Base-by-base conservation (phyloP, 768 basidiomycete genomes). In the Amanita thiersii region DNA sequence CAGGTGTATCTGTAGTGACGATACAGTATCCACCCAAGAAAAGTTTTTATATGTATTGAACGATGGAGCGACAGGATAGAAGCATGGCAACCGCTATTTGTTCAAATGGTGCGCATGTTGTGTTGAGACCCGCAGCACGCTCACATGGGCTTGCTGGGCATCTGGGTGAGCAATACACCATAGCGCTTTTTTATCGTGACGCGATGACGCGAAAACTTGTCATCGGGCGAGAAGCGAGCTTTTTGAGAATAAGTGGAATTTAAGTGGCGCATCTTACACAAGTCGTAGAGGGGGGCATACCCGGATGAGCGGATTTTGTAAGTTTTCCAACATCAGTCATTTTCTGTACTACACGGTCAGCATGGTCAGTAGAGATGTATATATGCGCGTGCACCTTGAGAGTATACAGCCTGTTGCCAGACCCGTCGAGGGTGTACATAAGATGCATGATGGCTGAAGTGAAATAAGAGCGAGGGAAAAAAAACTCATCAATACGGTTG, bases 211-310 rank as follows among this genome's bases (percentile, higher is more conserved):
- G 92, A 94, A 67, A 94, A 98, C 69, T 98, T 98, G 77, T 98
- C 94, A 61, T 99, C 96, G 8, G 94, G 94, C 10, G 94, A 97
- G 66, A 98, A 98, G 29, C 96, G 91, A 11, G 94, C 94, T 96
- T 44, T n/a, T 18, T 29, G 14, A 12, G n/a, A 24, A 24, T 26
- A 10, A 35, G 31, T 45, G 17, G 44, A 17, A 45, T 40, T 33
- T 21, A 29, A 31, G 23, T 45, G 39, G 34, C 20, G 24, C 24
- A 1, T 2, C 9, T 21, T 29, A 20, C 34, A 38, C 12, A 12
- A 43, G n/a, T 5, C 37, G 20, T 26, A 33, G 37, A 36, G 35
- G 14, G 38, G 17, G 14, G 57, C 75, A 45, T 59, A 96, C 93
- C 93, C 63, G 96, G 94, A 62, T 98, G 94, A 9, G 94, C 96